Base-by-base conservation (phyloP, 2,329 filamentous ascomycete genomes). In the Cladophialophora yegresii region DNA sequence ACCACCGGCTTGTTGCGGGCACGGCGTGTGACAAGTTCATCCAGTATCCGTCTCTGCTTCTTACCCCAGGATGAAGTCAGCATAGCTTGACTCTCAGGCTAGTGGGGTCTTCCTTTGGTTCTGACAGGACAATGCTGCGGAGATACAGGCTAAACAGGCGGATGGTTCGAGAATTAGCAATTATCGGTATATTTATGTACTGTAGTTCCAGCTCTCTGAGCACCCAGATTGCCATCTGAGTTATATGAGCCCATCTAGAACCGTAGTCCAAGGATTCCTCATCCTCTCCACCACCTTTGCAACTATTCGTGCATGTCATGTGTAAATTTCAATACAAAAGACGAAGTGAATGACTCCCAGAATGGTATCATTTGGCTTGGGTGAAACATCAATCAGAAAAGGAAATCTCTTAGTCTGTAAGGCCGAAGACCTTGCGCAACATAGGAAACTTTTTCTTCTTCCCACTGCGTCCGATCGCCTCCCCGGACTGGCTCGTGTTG, bases 401-500 rank as follows among this genome's bases (percentile, higher is more conserved):
- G 57, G 13, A 36, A 62, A 60, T 61, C 61, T 23, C 10, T 71
- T 68, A 76, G 54, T 74, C 70, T 49, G 74, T 74, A 65, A 81
- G 70, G 23, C 79, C 77, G 66, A 81, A 78, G 22, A 78, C 79
- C 64, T 77, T 79, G 50, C 78, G 75, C 58, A 81, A 71, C 62
- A 77, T 72, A 8, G 76, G 76, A 58, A 81, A 81, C 62, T 77
- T 77, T 69, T 79, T 81, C 73, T 80, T 81, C 64, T 78, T 79
- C 40, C 75, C 77, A 22, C 72, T 72, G 4, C 72, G 71, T 49
- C 74, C 72, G 36, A 70, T 47, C 49, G 64, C 43, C 45, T 51
- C 36, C 40, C 63, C 26, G 30, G 51, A 58, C 23, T 28, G 58
- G 30, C 59, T 13, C 63, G 68, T 32, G 22, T 57, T 70, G 67